Evolutionary conservation across 495 filamentous ascomycete species (phyloP).

Genomic region (Penicillium angulare): DNA sequence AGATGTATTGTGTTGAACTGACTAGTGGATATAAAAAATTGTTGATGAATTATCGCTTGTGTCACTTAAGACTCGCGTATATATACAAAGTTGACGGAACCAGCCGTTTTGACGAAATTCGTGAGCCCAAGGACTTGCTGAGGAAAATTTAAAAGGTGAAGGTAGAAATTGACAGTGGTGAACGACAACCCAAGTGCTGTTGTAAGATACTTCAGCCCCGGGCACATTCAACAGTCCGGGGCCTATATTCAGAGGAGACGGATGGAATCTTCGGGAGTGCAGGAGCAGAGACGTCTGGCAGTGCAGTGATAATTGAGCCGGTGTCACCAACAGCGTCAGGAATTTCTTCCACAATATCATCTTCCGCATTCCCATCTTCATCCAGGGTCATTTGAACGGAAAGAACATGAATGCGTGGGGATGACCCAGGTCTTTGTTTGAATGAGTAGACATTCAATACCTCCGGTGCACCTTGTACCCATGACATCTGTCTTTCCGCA

Average conservation of each 20-base stretch:
- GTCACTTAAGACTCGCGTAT: no score
- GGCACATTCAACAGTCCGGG: conserved; percentile 15
- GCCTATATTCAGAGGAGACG: conserved; percentile 8
- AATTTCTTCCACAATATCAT: conserved; percentile 2
- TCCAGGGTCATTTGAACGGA: conserved; percentile 30
- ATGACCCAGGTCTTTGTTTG: conserved; percentile 27
- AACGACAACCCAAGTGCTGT: no score
- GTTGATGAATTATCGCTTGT: no score
- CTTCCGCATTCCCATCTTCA: conserved; percentile 18
- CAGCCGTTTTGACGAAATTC: no score
- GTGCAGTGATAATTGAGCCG: conserved; percentile 38
- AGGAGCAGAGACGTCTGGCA: conserved; percentile 31
- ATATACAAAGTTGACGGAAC: no score
- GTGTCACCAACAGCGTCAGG: conserved; percentile 13
- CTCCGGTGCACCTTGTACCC: conserved; percentile 31
- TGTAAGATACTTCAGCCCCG: no score
- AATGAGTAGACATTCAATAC: conserved; percentile 35
- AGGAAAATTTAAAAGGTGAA: no score
- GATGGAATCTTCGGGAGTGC: conserved; percentile 7
- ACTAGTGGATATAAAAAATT: no score
- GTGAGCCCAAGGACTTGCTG: no score
- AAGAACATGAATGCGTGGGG: conserved; percentile 37
- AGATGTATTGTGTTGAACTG: no score
- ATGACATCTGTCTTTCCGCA: conserved; percentile 30
- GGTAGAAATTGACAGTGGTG: no score